Evolutionary conservation across 805 yeast genomes (phyloP).

Genomic region (Crinitomyces ghanaensis): DNA sequence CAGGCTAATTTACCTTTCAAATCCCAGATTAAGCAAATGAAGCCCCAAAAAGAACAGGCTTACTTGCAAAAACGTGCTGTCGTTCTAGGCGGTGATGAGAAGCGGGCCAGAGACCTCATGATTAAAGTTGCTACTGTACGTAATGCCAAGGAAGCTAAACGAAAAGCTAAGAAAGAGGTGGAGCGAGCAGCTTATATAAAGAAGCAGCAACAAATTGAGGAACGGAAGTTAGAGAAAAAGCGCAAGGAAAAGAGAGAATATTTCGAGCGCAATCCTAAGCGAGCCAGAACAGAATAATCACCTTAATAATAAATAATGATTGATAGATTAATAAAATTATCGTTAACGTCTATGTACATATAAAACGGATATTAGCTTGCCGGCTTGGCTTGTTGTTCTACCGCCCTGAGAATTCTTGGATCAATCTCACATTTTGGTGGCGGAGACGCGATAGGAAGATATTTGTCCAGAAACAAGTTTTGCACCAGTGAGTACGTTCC

Average conservation of each 20-base stretch:
- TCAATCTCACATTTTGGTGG: too few relatives aligned
- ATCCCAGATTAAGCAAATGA: constrained; percentile 81
- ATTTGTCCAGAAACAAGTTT: constrained; percentile 55
- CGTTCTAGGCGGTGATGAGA: constrained; percentile 82
- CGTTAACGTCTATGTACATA: not conserved
- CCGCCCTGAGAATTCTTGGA: not conserved
- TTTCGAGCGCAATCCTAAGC: constrained; percentile 39
- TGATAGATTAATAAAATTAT: not conserved
- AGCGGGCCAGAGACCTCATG: constrained; percentile 81
- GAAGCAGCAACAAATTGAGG: constrained; percentile 65
- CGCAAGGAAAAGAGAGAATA: constrained; percentile 79
- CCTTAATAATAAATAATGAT: not conserved
- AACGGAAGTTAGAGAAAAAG: constrained; percentile 58
- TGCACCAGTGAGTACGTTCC: constrained; percentile 67
- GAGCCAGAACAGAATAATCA: constrained; percentile 20
- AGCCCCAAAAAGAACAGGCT: constrained; percentile 66
- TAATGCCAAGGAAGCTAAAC: constrained; percentile 74
- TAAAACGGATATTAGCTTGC: not conserved
- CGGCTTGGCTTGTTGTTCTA: not conserved
- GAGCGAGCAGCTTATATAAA: constrained; percentile 66
- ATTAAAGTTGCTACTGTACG: constrained; percentile 77
- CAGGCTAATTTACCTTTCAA: constrained; percentile 78
- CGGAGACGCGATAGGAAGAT: constrained; percentile 42
- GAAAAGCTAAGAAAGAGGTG: constrained; percentile 58
- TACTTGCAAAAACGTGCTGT: constrained; percentile 89